phyloP scores from a whole-genome alignment of 805 yeast genomes.

The Kodamaea leandrae region DNA sequence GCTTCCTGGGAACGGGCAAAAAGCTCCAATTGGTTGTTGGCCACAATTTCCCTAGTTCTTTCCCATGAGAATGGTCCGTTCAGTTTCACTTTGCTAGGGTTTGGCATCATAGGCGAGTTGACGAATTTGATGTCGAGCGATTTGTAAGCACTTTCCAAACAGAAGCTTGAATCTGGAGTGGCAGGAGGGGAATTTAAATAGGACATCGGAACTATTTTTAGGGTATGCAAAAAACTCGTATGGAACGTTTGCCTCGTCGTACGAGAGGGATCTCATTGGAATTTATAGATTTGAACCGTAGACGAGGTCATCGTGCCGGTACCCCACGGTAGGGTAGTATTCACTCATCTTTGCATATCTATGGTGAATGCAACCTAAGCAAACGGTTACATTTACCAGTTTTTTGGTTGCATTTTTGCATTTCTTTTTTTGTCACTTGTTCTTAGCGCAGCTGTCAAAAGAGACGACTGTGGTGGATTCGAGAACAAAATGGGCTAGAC shows the following conservation, averaged over 20 bases:
- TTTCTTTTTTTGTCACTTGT: neutral
- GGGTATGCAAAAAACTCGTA: too few species aligned
- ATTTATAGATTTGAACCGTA: too few species aligned
- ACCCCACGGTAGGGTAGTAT: neutral
- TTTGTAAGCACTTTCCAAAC: slow-evolving; percentile 15
- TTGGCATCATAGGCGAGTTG: slow-evolving; percentile 36
- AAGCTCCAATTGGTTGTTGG: slow-evolving; percentile 41
- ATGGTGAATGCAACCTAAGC: neutral
- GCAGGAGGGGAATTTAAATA: slow-evolving; percentile 16
- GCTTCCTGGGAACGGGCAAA: slow-evolving; percentile 49
- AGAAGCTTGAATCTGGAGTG: slow-evolving; percentile 11
- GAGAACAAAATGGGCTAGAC: neutral
- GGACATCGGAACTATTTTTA: neutral
- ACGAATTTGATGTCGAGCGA: slow-evolving; percentile 20
- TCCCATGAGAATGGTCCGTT: slow-evolving; percentile 48
- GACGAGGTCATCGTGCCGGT: neutral
- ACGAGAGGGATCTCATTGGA: too few species aligned
- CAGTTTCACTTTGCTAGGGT: slow-evolving; percentile 30
- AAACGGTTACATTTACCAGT: neutral
- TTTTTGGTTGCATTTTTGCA: neutral
- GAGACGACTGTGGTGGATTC: neutral
- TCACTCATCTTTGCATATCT: neutral
- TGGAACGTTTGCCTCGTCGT: too few species aligned
- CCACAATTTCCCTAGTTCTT: slow-evolving; percentile 37
- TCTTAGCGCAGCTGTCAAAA: too few species aligned